Evolutionary conservation across 73 alveolate species (phyloP).

Genomic region (Paraurostyla sp.): DNA sequence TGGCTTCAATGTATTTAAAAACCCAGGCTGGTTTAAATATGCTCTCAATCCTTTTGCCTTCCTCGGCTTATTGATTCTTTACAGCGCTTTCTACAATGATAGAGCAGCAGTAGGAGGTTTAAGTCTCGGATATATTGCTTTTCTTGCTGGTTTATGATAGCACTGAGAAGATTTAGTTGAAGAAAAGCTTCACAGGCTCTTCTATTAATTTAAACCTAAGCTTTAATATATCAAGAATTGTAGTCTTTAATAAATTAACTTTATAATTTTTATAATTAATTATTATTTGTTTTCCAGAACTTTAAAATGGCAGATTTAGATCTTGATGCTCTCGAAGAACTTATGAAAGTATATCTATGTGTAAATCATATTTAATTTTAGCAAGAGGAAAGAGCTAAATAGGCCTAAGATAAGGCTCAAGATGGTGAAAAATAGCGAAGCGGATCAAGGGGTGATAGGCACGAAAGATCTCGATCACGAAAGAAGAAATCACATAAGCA

Average conservation of each 20-base stretch:
- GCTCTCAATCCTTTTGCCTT: not conserved
- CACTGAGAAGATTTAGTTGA: too few relatives aligned
- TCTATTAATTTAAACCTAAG: too few relatives aligned
- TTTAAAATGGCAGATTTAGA: slow-evolving; percentile 21
- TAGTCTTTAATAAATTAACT: too few relatives aligned
- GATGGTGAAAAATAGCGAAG: not conserved
- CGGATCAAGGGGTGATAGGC: not conserved
- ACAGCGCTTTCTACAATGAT: slow-evolving; percentile 3
- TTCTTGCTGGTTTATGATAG: slow-evolving; percentile 3
- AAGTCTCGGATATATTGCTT: not conserved
- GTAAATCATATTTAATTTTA: not conserved
- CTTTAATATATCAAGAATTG: too few relatives aligned
- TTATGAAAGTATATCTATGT: not conserved
- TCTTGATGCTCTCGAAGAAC: slow-evolving; percentile 51
- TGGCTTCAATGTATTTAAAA: not conserved
- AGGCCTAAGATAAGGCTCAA: not conserved
- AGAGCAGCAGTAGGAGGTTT: slow-evolving; percentile 35
- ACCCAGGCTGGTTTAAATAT: slow-evolving; percentile 37
- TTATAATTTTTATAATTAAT: not conserved
- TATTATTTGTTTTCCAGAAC: not conserved
- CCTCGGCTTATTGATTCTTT: not conserved
- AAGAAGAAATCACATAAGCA: slow-evolving; percentile 41
- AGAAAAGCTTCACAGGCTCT: too few relatives aligned
- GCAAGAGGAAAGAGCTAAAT: slow-evolving; percentile 30
- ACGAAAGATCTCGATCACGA: not conserved